phyloP scores from a whole-genome alignment of 768 basidiomycete species.

The Termitomyces sp. region DNA sequence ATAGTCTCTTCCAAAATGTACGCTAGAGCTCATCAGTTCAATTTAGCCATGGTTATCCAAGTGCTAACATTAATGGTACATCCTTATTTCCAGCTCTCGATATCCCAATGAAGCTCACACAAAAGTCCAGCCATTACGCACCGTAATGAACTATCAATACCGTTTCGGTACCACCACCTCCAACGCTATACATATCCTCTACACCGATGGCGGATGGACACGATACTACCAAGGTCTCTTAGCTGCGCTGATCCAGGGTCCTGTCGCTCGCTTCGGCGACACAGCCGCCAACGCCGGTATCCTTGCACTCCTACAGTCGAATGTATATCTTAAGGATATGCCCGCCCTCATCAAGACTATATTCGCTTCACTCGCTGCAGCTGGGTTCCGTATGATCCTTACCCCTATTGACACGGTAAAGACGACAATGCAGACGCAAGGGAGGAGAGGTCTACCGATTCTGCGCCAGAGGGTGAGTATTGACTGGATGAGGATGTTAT shows the following conservation, averaged over 20 bases:
- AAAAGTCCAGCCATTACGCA: conserved; percentile 72
- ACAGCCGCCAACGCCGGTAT: conserved; percentile 94
- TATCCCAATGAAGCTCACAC: conserved; percentile 5
- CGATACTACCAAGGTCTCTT: conserved; percentile 87
- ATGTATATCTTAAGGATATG: conserved; percentile 63
- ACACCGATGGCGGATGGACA: conserved; percentile 73
- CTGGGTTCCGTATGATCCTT: conserved; percentile 84
- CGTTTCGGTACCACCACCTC: conserved; percentile 79
- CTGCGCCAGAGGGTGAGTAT: conserved; percentile 59
- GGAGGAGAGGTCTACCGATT: conserved; percentile 62
- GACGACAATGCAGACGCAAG: conserved; percentile 94
- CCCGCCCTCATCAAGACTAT: conserved; percentile 70
- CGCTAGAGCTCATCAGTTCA: not conserved
- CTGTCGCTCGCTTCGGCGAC: conserved; percentile 86
- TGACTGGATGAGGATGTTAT: conserved; percentile 11
- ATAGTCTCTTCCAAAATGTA: not conserved
- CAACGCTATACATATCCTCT: conserved; percentile 62
- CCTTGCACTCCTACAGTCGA: conserved; percentile 76
- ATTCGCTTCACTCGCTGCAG: conserved; percentile 77
- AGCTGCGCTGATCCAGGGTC: conserved; percentile 86
- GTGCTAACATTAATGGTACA: conserved; percentile 81
- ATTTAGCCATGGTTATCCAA: conserved; percentile 86
- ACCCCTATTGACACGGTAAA: conserved; percentile 94
- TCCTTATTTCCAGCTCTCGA: not conserved
- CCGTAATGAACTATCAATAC: conserved; percentile 97